Conservation (phyloP, 352 stramenopile species). For the Ophiocytium majus region DNA sequence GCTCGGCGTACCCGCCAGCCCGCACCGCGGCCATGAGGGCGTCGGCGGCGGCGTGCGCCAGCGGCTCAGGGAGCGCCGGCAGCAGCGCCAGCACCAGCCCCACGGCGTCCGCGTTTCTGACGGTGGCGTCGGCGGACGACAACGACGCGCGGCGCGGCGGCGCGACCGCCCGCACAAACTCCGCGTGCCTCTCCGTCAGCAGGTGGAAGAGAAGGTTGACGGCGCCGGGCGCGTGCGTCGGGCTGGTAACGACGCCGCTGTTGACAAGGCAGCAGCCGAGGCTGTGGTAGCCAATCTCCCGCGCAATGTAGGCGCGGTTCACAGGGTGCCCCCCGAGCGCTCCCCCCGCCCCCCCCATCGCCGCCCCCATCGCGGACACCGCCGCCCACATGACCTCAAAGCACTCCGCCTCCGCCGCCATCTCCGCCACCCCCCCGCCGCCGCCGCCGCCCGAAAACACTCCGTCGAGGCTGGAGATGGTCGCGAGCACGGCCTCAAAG, state of each 20-base stretch:
- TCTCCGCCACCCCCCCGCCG: neutral
- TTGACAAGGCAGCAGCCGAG: conserved; percentile 55
- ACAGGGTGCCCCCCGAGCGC: conserved; percentile 33
- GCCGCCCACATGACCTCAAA: conserved; percentile 47
- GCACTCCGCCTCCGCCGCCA: conserved; percentile 26
- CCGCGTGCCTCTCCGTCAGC: conserved; percentile 36
- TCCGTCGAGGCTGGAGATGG: conserved; percentile 51
- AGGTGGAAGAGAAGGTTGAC: conserved; percentile 52
- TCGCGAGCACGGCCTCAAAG: conserved; percentile 49
- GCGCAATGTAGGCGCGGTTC: conserved; percentile 49
- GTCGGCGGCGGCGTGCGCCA: conserved; percentile 33
- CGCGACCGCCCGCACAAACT: neutral
- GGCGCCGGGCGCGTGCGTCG: conserved; percentile 30
- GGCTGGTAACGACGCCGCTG: conserved; percentile 45
- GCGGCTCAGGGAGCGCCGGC: conserved; percentile 31
- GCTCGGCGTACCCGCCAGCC: conserved; percentile 40
- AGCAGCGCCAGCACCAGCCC: conserved; percentile 44
- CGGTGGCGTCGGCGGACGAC: conserved; percentile 12
- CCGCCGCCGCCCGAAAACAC: conserved; percentile 29
- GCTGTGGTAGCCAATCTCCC: conserved; percentile 55
- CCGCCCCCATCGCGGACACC: conserved; percentile 33
- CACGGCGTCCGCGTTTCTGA: conserved; percentile 50
- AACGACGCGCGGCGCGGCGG: neutral
- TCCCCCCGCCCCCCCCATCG: conserved; percentile 22
- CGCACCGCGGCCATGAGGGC: conserved; percentile 44